phyloP scores from a whole-genome alignment of 371 early-diverging fungal species.

The Mucor velutinosus region DNA sequence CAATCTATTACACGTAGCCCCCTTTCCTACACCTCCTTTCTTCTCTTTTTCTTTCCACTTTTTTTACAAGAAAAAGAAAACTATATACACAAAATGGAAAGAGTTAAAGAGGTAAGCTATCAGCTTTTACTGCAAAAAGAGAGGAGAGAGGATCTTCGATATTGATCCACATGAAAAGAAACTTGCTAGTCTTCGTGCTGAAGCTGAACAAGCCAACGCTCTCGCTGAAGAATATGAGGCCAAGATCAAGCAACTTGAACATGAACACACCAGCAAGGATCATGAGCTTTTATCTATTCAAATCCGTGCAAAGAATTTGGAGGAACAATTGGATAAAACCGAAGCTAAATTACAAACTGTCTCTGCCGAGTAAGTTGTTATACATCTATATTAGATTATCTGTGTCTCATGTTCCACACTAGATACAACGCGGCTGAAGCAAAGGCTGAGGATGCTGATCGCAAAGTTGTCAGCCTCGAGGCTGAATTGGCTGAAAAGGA shows the following conservation, averaged over 20 bases:
- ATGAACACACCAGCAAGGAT: slow-evolving; percentile 70
- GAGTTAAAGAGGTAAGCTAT: slow-evolving; percentile 25
- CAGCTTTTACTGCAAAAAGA: background rate
- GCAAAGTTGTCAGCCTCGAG: slow-evolving; percentile 67
- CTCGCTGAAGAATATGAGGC: slow-evolving; percentile 72
- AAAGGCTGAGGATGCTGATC: slow-evolving; percentile 77
- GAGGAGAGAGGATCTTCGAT: background rate
- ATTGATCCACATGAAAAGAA: slow-evolving; percentile 47
- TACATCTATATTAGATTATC: background rate
- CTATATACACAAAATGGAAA: slow-evolving; percentile 21
- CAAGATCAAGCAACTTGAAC: slow-evolving; percentile 65
- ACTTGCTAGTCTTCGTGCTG: slow-evolving; percentile 67
- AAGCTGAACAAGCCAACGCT: slow-evolving; percentile 68
- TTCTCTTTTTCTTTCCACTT: slow-evolving; percentile 5
- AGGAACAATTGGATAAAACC: slow-evolving; percentile 67
- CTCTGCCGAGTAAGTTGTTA: slow-evolving; percentile 61
- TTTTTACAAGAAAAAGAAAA: background rate
- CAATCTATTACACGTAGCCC: slow-evolving; percentile 1
- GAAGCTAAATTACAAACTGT: slow-evolving; percentile 61
- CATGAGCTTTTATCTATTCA: slow-evolving; percentile 74
- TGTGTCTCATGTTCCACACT: slow-evolving; percentile 8
- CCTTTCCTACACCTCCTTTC: slow-evolving; percentile 8
- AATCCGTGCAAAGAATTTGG: slow-evolving; percentile 67
- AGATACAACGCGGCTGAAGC: slow-evolving; percentile 75
- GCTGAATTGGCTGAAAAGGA: slow-evolving; percentile 67